Conservation (phyloP, 1,284 basidiomycete species). For the Irpex sp. region DNA sequence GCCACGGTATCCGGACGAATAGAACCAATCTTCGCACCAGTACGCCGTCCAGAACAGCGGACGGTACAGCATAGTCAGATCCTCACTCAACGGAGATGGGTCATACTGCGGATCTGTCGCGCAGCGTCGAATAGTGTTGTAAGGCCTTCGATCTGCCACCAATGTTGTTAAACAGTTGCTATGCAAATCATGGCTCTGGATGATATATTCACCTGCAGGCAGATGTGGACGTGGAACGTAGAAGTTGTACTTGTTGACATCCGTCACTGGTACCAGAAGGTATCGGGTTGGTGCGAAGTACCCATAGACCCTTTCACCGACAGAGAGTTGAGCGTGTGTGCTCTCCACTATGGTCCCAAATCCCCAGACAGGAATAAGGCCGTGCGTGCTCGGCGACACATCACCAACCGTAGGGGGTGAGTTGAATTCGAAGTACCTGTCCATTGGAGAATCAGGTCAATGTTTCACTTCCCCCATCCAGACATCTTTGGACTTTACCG, state of each 20-base stretch:
- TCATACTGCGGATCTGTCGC: conserved; percentile 49
- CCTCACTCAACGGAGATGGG: conserved; percentile 42
- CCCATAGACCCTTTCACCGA: conserved; percentile 60
- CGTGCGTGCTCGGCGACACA: conserved; percentile 46
- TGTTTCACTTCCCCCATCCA: too few species aligned
- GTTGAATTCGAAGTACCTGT: conserved; percentile 66
- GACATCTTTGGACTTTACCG: conserved; percentile 32
- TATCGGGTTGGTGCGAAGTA: conserved; percentile 58
- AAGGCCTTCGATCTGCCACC: conserved; percentile 52
- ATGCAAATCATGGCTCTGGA: neutral
- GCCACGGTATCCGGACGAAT: conserved; percentile 41
- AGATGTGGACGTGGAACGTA: conserved; percentile 54
- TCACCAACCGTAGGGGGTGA: conserved; percentile 33
- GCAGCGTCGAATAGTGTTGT: conserved; percentile 62
- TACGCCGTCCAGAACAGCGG: conserved; percentile 69
- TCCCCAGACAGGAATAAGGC: conserved; percentile 65
- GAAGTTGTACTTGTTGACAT: conserved; percentile 50
- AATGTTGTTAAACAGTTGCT: neutral
- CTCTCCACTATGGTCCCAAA: conserved; percentile 54
- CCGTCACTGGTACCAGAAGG: conserved; percentile 47
- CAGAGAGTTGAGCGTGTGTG: conserved; percentile 39
- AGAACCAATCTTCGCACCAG: conserved; percentile 68
- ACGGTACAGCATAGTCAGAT: conserved; percentile 62
- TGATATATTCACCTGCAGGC: conserved; percentile 40
- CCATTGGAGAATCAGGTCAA: neutral